Evolutionary conservation across 2,329 filamentous ascomycete genomes (phyloP).

Genomic region (Calonectria pteridis): DNA sequence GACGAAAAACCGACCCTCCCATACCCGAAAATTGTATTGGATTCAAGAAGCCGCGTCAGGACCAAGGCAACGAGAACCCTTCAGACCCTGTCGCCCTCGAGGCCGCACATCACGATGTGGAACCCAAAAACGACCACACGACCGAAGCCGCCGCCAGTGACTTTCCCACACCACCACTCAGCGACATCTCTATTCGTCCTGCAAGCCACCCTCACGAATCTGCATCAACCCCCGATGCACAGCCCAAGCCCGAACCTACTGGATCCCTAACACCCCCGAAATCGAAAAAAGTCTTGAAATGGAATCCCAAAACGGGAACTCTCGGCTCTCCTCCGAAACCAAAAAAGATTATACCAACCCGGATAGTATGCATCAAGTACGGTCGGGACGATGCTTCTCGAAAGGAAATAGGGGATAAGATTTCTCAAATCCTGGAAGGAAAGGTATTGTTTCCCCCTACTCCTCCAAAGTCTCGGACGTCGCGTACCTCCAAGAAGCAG

Average conservation of each 20-base stretch:
- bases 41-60: constrained; percentile 45
- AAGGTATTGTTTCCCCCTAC: constrained; percentile 42
- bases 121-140: constrained; percentile 25
- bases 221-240: constrained; percentile 8
- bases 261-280: constrained; percentile 41
- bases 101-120: constrained; percentile 11
- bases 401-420: constrained; percentile 66
- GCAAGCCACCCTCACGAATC: constrained; percentile 3
- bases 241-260: constrained; percentile 20
- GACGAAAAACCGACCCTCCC: constrained; percentile 54
- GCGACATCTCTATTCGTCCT: constrained; percentile 24
- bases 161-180: constrained; percentile 31
- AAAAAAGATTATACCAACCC: constrained; percentile 56
- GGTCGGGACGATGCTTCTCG: constrained; percentile 60
- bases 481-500: constrained; percentile 39
- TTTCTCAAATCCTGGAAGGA: constrained; percentile 71
- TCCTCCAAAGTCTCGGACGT: constrained; percentile 44
- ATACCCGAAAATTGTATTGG: constrained; percentile 36
- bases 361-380: constrained; percentile 71
- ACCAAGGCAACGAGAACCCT: constrained; percentile 31
- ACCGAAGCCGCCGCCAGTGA: constrained; percentile 12
- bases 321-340: constrained; percentile 71
- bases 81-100: constrained; percentile 25
- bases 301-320: constrained; percentile 72
- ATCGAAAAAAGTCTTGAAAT: constrained; percentile 64